Evolutionary conservation across 176 grass and related monocot genomes (phyloP).

Genomic region (Oryza officinalis): DNA sequence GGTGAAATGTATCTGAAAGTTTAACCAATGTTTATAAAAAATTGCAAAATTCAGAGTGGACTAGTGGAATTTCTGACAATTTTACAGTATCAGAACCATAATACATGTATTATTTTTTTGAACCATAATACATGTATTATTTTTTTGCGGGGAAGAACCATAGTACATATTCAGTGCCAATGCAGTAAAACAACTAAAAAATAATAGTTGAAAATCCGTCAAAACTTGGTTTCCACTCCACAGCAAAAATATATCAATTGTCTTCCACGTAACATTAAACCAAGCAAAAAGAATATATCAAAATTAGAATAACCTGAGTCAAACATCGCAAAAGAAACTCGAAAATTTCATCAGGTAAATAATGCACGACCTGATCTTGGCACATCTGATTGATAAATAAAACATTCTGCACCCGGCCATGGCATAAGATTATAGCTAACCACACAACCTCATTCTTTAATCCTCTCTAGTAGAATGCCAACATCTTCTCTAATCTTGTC

Average conservation of each 20-base stretch:
- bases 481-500: constrained; percentile 21
- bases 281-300: neutral
- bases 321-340: neutral
- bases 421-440: constrained; percentile 8
- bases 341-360: neutral
- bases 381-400: neutral
- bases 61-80: neutral
- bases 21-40: neutral
- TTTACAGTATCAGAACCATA: neutral
- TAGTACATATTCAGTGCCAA: neutral
- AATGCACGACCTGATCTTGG: neutral
- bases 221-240: neutral
- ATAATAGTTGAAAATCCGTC: neutral
- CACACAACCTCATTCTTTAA: constrained; percentile 5
- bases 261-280: neutral
- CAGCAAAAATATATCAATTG: neutral
- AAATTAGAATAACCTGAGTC: neutral
- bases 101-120: no score
- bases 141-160: no score
- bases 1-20: no score
- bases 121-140: no score
- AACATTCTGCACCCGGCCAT: neutral
- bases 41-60: neutral
- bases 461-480: neutral
- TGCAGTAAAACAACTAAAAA: neutral